Conservation (phyloP, 352 stramenopile species). For the Globisporangium emineosum region DNA sequence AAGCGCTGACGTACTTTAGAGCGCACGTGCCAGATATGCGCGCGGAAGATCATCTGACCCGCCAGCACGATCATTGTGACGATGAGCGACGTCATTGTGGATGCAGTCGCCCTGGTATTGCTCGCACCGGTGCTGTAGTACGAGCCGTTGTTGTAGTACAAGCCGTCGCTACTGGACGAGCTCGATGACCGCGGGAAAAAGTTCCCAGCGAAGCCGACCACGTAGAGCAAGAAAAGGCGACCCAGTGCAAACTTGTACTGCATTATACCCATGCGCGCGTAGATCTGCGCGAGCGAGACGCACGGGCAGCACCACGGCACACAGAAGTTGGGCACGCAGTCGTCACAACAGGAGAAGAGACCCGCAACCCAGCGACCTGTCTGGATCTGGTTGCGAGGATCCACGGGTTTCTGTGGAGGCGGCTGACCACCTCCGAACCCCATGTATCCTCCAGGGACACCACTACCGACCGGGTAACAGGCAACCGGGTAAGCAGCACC, state of each 20-base stretch:
- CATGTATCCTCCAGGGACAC: neutral
- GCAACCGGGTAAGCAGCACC: neutral
- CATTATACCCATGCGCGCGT: conserved; percentile 20
- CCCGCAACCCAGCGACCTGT: conserved; percentile 16
- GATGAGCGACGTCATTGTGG: neutral
- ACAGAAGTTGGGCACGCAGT: conserved; percentile 25
- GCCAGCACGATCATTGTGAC: neutral
- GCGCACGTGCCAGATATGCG: neutral
- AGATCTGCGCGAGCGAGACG: conserved; percentile 29
- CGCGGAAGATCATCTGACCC: neutral
- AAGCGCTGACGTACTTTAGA: neutral
- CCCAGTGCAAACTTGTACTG: conserved; percentile 11
- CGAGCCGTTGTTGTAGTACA: neutral
- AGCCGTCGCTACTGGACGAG: neutral
- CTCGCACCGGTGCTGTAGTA: neutral
- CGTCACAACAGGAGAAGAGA: conserved; percentile 26
- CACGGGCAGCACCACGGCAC: conserved; percentile 27
- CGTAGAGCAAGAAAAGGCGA: conserved; percentile 10
- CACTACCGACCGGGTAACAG: neutral
- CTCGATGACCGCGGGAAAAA: neutral
- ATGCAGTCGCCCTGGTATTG: neutral
- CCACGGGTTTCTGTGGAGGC: neutral
- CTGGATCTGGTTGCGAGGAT: conserved; percentile 15
- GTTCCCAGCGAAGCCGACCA: neutral
- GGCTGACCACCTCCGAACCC: neutral